Evolutionary conservation across 805 yeast species (phyloP).

Genomic region (Tetrapisispora fleetii): DNA sequence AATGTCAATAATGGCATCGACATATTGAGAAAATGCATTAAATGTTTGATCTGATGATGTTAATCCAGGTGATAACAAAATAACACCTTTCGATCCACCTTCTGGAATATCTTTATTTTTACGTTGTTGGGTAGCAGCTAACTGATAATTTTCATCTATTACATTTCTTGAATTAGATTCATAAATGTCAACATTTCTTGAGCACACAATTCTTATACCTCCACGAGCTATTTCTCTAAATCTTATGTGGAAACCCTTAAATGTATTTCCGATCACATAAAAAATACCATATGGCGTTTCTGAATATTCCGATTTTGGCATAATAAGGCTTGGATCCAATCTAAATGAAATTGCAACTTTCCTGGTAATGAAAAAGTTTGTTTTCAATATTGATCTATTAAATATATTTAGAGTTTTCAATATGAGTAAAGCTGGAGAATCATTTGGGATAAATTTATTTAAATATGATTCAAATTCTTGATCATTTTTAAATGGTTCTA

Average conservation of each 20-base stretch:
- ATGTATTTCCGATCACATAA: constrained; percentile 90
- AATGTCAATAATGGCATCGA: constrained; percentile 82
- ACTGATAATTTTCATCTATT: constrained; percentile 92
- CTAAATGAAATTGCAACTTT: constrained; percentile 93
- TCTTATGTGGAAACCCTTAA: constrained; percentile 94
- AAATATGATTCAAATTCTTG: constrained; percentile 65
- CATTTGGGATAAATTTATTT: constrained; percentile 57
- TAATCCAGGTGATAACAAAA: constrained; percentile 64
- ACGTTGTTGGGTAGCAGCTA: constrained; percentile 92
- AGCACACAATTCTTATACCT: constrained; percentile 90
- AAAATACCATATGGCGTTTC: constrained; percentile 92
- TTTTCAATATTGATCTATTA: constrained; percentile 80
- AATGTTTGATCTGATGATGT: constrained; percentile 69
- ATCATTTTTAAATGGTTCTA: constrained; percentile 64
- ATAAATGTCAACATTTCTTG: constrained; percentile 78
- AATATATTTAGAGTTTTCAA: constrained; percentile 73
- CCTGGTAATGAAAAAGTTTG: constrained; percentile 87
- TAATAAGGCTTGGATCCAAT: constrained; percentile 66
- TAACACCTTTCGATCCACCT: constrained; percentile 98
- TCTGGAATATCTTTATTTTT: constrained; percentile 98
- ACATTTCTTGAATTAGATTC: constrained; percentile 74
- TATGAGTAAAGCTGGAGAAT: constrained; percentile 69
- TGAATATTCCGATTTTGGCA: constrained; percentile 82
- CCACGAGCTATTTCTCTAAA: constrained; percentile 97
- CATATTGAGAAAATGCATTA: constrained; percentile 83